A percentile compares a stretch with the other conserved stretches of the same genome.
These are phyloP conservation scores for Wickerhamiella kazuoi DNA, from an alignment of 805 yeast genomes.

Conservation along the genomic window DNA sequence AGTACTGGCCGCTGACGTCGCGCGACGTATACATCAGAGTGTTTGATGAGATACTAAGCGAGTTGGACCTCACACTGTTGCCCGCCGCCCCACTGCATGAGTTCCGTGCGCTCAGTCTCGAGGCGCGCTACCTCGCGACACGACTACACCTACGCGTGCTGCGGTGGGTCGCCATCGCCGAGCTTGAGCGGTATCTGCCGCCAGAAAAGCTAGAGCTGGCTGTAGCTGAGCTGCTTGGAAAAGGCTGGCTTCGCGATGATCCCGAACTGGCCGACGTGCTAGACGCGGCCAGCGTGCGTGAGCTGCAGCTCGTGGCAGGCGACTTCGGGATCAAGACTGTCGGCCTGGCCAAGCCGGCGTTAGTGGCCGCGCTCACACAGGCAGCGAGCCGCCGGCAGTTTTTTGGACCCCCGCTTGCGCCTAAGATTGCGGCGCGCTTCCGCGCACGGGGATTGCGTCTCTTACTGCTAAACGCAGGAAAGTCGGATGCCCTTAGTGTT, in stretches of 20 bases:
- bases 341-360: slow-evolving; percentile 2
- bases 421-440: slow-evolving; percentile 4
- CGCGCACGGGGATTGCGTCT: slow-evolving; percentile 2
- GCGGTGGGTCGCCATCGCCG: slow-evolving; percentile 13
- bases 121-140: slow-evolving; percentile 11
- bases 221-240: slow-evolving; percentile 6
- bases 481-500: slow-evolving; percentile 6
- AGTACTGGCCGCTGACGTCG: slow-evolving; percentile 12
- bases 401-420: slow-evolving; percentile 5
- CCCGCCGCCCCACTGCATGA: not conserved
- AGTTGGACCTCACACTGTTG: slow-evolving; percentile 9
- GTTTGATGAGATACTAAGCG: slow-evolving; percentile 11
- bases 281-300: slow-evolving; percentile 11
- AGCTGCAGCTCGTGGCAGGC: slow-evolving; percentile 10
- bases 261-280: slow-evolving; percentile 8
- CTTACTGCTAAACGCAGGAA: slow-evolving; percentile 2
- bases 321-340: slow-evolving; percentile 1
- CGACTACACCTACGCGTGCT: slow-evolving; percentile 10
- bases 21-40: slow-evolving; percentile 14
- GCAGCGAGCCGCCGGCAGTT: slow-evolving; percentile 9
- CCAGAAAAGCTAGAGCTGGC: slow-evolving; percentile 7
- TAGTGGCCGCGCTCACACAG: slow-evolving; percentile 7
- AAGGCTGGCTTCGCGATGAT: slow-evolving; percentile 6
- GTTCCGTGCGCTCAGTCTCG: slow-evolving; percentile 5
- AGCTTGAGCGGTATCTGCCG: slow-evolving; percentile 13